Conservation (phyloP, 2,329 filamentous ascomycete genomes). For the Ophiocordyceps camponoti-floridani region DNA sequence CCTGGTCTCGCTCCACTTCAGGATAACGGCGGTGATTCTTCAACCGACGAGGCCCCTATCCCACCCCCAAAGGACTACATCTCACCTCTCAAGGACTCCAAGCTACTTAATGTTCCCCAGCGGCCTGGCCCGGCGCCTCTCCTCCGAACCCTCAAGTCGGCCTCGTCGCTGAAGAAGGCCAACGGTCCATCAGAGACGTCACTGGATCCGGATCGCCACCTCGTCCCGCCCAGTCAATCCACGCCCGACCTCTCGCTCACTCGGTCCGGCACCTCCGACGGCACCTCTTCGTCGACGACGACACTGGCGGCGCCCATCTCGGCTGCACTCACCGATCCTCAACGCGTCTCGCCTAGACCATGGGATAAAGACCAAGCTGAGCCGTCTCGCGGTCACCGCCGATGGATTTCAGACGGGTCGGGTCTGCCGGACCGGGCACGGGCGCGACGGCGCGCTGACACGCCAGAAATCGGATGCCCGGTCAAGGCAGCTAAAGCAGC, state of each 20-base stretch:
- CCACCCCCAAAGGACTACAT: constrained; percentile 31
- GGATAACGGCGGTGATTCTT: constrained; percentile 22
- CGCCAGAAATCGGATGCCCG: constrained; percentile 7
- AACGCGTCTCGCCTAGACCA: constrained; percentile 22
- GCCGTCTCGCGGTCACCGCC: constrained; percentile 21
- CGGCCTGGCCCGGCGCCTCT: constrained; percentile 3
- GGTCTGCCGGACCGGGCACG: constrained; percentile 44
- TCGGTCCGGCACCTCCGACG: constrained; percentile 21
- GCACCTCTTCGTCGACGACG: constrained; percentile 19
- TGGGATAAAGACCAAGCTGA: constrained; percentile 15
- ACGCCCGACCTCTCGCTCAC: constrained; percentile 22
- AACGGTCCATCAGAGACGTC: no score
- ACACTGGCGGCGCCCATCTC: constrained; percentile 31
- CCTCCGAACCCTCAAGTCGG: constrained; percentile 5
- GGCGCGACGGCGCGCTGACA: constrained; percentile 34
- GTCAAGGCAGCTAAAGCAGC: constrained; percentile 9
- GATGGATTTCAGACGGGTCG: constrained; percentile 37
- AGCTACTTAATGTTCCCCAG: constrained; percentile 38
- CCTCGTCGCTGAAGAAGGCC: constrained; percentile 19
- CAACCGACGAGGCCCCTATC: not conserved
- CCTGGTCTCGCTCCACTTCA: constrained; percentile 46
- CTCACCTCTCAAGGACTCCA: constrained; percentile 31
- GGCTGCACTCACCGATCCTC: constrained; percentile 22
- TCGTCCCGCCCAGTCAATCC: constrained; percentile 18
- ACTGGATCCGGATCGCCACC: constrained; percentile 16